Evolutionary conservation across 148 eudicot species (phyloP).

Genomic region (Rhododendron williamsianum): DNA sequence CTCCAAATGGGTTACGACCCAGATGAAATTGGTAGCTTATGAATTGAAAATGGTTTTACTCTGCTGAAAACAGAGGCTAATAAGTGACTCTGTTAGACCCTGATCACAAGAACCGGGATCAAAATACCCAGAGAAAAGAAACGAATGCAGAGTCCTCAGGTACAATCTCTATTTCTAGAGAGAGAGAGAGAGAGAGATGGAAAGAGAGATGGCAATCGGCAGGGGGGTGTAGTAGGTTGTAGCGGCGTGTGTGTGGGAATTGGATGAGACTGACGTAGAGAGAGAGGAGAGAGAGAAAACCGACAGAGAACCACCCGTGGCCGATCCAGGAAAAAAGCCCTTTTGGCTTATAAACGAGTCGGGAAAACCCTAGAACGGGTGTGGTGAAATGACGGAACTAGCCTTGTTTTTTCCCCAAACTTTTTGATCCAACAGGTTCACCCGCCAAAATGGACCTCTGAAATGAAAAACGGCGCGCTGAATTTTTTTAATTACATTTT

Average conservation of each 20-base stretch:
- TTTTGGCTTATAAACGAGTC: slow-evolving; percentile 5
- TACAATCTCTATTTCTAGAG: neutral
- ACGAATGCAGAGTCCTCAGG: neutral
- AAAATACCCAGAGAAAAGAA: neutral
- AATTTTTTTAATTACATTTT: neutral
- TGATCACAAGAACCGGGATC: neutral
- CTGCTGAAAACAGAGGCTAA: neutral
- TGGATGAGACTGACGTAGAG: neutral
- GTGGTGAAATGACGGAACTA: slow-evolving; percentile 13
- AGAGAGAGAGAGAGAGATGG: neutral
- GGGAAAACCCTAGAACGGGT: slow-evolving; percentile 26
- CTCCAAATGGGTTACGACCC: slow-evolving; percentile 23
- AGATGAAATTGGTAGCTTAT: slow-evolving; percentile 13
- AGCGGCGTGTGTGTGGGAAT: slow-evolving; percentile 12
- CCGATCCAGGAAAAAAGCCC: slow-evolving; percentile 6
- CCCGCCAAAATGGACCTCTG: slow-evolving; percentile 19
- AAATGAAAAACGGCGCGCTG: slow-evolving; percentile 17
- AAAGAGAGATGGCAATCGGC: neutral
- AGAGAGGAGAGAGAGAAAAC: slow-evolving; percentile 10
- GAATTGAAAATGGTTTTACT: neutral
- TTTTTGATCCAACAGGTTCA: neutral
- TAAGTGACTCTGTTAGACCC: neutral
- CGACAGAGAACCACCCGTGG: slow-evolving; percentile 12
- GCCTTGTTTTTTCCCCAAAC: neutral
- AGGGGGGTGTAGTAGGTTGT: neutral